Evolutionary conservation across 306 rosid species (phyloP), one percentile per base, ranked within the genome.

Genomic region (Pterocarpus santalinus): DNA sequence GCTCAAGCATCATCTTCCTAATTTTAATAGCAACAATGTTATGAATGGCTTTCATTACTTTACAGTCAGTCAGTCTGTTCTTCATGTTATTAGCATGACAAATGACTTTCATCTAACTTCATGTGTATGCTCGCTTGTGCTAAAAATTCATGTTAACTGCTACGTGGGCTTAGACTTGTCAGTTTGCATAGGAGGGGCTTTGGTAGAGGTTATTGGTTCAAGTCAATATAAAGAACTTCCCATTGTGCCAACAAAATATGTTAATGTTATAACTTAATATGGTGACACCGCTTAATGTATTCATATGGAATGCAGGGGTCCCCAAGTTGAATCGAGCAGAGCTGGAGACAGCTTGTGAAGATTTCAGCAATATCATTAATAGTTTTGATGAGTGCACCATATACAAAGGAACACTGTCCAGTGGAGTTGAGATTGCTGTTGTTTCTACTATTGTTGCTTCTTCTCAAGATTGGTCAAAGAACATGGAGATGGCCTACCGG

Each of bases 391-490:
- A 83, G 73, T 82, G 86, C 83, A 92, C 87, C 16, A 70, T 92
- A 72, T 96, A 96, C 85, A 96, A 96, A 84, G 99, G 99, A 85
- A 96, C 97, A 72, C 77, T 96, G n/a, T 96, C 99, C 34, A 96
- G 91, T 78, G 99, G 97, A 78, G 94, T 92, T 8, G 99, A 96
- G 92, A 96, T 96, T 77, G 97, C 99, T 43, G 97, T 96, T 83
- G 91, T 87, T 73, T 92, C 98, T 67, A 86, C 97, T 76, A 53
- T 67, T 32, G 35, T 90, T 62, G 33, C 82, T 58, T 88, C 94
- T 79, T 46, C 88, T 17, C 87, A 88, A 76, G 90, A 90, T 33
- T 96, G 99, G 99, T 80, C 94, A 81, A 96, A 93, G 89, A 82
- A 6, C 84, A 82, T 85, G 58, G 94, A 93, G 87, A 65, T 78